Base-by-base conservation (phyloP, 805 yeast species). In the Yarrowia hollandica region DNA sequence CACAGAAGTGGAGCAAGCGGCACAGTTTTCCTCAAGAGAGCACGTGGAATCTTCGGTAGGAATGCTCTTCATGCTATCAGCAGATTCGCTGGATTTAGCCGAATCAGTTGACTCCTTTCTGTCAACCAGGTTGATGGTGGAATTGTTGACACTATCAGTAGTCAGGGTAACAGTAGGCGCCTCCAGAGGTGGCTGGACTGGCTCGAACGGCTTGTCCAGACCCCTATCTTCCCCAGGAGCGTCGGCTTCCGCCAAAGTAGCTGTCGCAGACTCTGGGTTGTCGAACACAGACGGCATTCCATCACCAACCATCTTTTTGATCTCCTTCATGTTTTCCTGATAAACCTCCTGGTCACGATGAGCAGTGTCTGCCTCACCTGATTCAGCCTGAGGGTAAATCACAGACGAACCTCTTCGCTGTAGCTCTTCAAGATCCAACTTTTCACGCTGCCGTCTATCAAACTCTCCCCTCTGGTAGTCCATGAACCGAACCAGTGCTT, bases 401-500 rank as follows among this genome's bases (percentile, higher is more conserved):
- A 14, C 33, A 9, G 33, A 16, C 23, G 48, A 41, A 12, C 48
- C 48, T 16, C 44, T 18, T 15, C 34, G 14, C 18, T 19, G 58
- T 7, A 52, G 42, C 7, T 52, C 34, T 21, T 52, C 58, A 5
- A 35, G 14, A 8, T 28, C 8, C 64, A 80, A 82, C 60, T 79
- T 75, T 61, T 80, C 82, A 55, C 83, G 74, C 70, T 86, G 90
- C 39, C 75, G 74, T 52, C 76, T 74, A 50, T 90, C 76, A 69
- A 92, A 92, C 67, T 84, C 84, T 26, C 77, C 73, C 65, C 88
- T 79, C 67, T 90, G 88, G 69, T 75, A 77, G 58, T 79, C 80
- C 75, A 92, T 86, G 69, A 92, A 94, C 63, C 77, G 79, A 2
- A 88, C 78, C 64, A 94, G 74, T 0, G 96, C 86, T 60, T 76